A percentile compares a stretch with the other conserved stretches of the same genome.
Conservation (phyloP, 192 early-diverging fungal genomes). For the Backusella morwellensis region DNA sequence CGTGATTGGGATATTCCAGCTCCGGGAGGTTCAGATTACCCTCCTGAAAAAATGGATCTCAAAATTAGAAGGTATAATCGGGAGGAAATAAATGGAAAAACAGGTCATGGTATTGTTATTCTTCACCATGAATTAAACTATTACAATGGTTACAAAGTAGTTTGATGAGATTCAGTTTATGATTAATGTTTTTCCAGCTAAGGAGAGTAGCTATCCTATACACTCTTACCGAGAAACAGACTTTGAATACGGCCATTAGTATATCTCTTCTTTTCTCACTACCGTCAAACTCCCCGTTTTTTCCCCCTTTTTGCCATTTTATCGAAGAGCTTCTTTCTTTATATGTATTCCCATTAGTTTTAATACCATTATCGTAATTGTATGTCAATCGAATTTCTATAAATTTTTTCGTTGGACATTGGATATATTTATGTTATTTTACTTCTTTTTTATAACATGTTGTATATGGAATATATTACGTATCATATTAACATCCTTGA, state of each 20-base stretch:
- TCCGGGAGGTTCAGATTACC: conserved; percentile 13
- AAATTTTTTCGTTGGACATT: too few relatives aligned
- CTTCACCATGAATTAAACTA: conserved; percentile 42
- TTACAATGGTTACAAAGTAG: conserved; percentile 37
- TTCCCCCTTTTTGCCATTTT: neutral
- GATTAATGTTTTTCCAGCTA: conserved; percentile 27
- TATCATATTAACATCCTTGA: too few relatives aligned
- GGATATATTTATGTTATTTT: neutral
- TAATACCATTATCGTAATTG: too few relatives aligned
- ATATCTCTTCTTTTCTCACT: neutral
- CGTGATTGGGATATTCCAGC: conserved; percentile 40
- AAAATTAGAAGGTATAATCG: conserved; percentile 26
- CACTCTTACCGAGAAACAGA: conserved; percentile 34
- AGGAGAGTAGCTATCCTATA: conserved; percentile 26
- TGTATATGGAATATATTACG: neutral
- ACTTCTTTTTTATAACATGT: neutral
- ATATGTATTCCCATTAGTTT: too few relatives aligned
- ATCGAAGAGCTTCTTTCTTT: too few relatives aligned
- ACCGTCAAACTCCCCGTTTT: neutral
- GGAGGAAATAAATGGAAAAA: conserved; percentile 21
- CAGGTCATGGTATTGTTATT: conserved; percentile 27
- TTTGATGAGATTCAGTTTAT: conserved; percentile 28
- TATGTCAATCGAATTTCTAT: too few relatives aligned
- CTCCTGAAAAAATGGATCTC: conserved; percentile 20
- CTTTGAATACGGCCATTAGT: neutral